These are phyloP conservation scores for Mucor ambiguus DNA, from an alignment of 371 early-diverging fungal species.

Conservation along the genomic window DNA sequence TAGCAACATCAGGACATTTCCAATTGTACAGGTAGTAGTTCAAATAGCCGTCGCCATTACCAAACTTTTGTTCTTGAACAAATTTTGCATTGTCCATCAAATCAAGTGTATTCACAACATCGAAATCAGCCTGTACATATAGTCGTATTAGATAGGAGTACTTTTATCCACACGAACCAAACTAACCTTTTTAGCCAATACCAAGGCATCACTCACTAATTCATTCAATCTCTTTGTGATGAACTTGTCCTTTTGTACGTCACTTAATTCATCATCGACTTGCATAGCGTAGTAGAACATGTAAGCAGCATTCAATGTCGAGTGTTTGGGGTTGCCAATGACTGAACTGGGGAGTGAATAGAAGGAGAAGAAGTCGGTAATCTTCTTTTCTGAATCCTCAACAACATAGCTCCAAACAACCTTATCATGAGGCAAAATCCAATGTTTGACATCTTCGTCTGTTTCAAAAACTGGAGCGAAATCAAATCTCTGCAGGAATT, in stretches of 20 bases:
- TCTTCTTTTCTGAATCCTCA: slow-evolving; percentile 64
- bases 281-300: slow-evolving; percentile 90
- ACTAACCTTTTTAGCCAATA: slow-evolving; percentile 72
- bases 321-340: slow-evolving; percentile 75
- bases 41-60: slow-evolving; percentile 90
- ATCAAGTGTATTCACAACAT: slow-evolving; percentile 93
- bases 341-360: slow-evolving; percentile 92
- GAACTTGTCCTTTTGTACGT: slow-evolving; percentile 42
- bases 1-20: slow-evolving; percentile 68
- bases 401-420: slow-evolving; percentile 95
- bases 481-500: slow-evolving; percentile 70
- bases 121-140: slow-evolving; percentile 64
- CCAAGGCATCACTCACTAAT: slow-evolving; percentile 77
- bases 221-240: slow-evolving; percentile 57
- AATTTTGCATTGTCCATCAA: slow-evolving; percentile 82
- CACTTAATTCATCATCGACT: slow-evolving; percentile 20
- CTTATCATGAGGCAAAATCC: slow-evolving; percentile 81
- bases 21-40: slow-evolving; percentile 98
- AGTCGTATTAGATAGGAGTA: background rate
- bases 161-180: background rate
- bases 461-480: slow-evolving; percentile 74
- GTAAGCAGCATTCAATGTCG: slow-evolving; percentile 88
- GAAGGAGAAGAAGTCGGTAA: slow-evolving; percentile 91
- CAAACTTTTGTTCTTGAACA: slow-evolving; percentile 85
- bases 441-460: slow-evolving; percentile 90